A percentile compares a stretch with the other conserved stretches of the same genome.
Conservation (phyloP, 805 yeast species). For the Grigorovia humatica region DNA sequence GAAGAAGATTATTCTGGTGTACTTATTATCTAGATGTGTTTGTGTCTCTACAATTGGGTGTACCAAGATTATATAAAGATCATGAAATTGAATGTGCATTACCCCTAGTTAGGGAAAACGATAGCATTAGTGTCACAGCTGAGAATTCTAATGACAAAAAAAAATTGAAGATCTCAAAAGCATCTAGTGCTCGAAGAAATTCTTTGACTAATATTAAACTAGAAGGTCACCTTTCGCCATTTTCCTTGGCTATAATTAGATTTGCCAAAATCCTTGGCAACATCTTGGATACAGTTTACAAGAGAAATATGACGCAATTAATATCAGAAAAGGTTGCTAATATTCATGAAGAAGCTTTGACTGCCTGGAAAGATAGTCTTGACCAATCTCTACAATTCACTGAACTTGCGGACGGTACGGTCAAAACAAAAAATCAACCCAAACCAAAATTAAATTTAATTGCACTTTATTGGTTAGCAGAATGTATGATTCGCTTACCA, state of each 20-base stretch:
- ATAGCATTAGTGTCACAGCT: conserved; percentile 1
- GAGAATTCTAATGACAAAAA: not conserved
- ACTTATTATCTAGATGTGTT: conserved; percentile 68
- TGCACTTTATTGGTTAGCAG: conserved; percentile 51
- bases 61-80: conserved; percentile 71
- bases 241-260: conserved; percentile 55
- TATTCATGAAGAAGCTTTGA: conserved; percentile 56
- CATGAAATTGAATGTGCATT: conserved; percentile 78
- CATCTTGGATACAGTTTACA: conserved; percentile 60
- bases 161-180: not conserved
- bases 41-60: conserved; percentile 66
- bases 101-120: conserved; percentile 32
- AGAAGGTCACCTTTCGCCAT: conserved; percentile 59
- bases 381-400: conserved; percentile 39
- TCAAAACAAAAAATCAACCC: conserved; percentile 28
- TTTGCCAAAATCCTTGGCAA: conserved; percentile 64
- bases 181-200: not conserved
- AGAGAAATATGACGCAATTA: conserved; percentile 36
- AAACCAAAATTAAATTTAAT: conserved; percentile 45
- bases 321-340: conserved; percentile 21
- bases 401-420: conserved; percentile 56
- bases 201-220: conserved; percentile 37
- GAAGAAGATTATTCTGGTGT: conserved; percentile 80
- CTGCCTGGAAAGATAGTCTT: conserved; percentile 67
- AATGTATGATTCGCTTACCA: conserved; percentile 55